Base-by-base conservation (phyloP, 2,329 filamentous ascomycete genomes). In the Aspergillus sp. region DNA sequence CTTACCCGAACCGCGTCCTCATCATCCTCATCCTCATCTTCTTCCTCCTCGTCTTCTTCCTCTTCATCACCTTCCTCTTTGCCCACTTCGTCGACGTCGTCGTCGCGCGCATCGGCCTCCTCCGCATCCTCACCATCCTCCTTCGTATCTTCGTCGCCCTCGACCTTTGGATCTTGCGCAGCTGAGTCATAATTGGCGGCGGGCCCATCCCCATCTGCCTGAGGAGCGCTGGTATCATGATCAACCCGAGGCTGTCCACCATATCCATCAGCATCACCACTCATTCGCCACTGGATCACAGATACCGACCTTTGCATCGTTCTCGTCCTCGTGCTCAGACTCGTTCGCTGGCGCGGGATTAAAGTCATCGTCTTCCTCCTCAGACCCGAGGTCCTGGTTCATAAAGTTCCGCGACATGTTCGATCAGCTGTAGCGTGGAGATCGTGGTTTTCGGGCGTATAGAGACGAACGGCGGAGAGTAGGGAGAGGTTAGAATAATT, bases 311-410 rank as follows among this genome's bases (percentile, higher is more conserved):
- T 53, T 47, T 12, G 38, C 22, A 3, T 40, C 35, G 14, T 30
- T 25, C 5, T 65, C 62, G 43, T 67, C 71, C 39, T 86, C 82
- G 30, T 77, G 78, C 44, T 89, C 84, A 3, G 83, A 91, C 20
- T 75, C 52, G 37, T 85, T 75, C 39, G 75, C 80, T 13, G 81
- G 80, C 30, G 72, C 76, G 31, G 86, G 88, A 58, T 94, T 93
- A 71, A 95, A 94, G 57, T 89, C 82, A 39, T 83, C 80, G 48
- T 93, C 86, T 31, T 91, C 84, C 27, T 82, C 80, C 35, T 73
- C 71, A 33, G 69, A 71, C 17, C 64, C 67, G 36, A 71, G 71
- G 41, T 71, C 63, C 29, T 70, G 61, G 44, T 70, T 63, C 13
- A 68, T 45, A 43, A 72, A 57, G 37, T 65, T 64, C 26, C 61